Evolutionary conservation across 495 filamentous ascomycete genomes (phyloP).

Genomic region (Evernia prunastri): DNA sequence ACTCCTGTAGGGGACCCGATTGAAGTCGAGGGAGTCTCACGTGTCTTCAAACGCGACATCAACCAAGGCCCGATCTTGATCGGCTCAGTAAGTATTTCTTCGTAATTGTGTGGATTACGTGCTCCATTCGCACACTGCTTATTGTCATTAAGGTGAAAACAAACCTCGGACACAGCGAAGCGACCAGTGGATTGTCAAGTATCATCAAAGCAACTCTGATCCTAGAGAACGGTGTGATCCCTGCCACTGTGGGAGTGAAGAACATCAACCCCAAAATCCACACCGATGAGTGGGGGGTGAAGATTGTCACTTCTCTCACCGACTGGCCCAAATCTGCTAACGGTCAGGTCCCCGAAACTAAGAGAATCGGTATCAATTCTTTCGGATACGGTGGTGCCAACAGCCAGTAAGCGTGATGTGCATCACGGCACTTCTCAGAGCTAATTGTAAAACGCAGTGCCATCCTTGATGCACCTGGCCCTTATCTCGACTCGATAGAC

Average conservation of each 20-base stretch:
- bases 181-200: conserved; percentile 40
- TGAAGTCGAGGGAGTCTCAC: conserved; percentile 23
- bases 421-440: no score
- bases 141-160: conserved; percentile 29
- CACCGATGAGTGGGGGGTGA: conserved; percentile 26
- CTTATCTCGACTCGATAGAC: conserved; percentile 26
- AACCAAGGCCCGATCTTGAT: no score
- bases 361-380: conserved; percentile 37
- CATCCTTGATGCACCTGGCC: no score
- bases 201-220: conserved; percentile 48
- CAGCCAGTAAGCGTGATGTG: no score
- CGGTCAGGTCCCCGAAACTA: no score
- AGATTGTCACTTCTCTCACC: neutral
- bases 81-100: no score
- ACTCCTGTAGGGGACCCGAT: conserved; percentile 25
- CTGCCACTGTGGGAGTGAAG: conserved; percentile 36
- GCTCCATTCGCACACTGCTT: no score
- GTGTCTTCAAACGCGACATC: neutral
- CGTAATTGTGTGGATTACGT: no score
- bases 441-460: no score
- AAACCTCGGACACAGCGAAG: conserved; percentile 42
- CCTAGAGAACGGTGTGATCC: conserved; percentile 42
- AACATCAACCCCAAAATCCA: conserved; percentile 36
- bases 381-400: conserved; percentile 42
- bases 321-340: conserved; percentile 12